Evolutionary conservation across 2,329 filamentous ascomycete genomes (phyloP).

Genomic region (Aspergillus sergii): DNA sequence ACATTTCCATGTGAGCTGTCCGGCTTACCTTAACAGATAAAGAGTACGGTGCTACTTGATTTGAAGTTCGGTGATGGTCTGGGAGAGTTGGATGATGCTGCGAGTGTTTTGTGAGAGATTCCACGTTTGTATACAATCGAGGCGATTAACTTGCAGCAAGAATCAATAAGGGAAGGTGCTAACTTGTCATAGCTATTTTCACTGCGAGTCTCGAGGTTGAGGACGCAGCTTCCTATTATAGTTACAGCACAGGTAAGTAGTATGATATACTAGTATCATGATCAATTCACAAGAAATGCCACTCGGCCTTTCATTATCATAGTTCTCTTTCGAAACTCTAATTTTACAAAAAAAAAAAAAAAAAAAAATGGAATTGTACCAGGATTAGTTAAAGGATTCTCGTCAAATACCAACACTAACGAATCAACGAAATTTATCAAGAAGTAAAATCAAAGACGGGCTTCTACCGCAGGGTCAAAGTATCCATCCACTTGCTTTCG

Average conservation of each 20-base stretch:
- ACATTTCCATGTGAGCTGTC: background rate
- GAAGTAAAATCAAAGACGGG: too few species aligned
- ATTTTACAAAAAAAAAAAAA: rapidly evolving
- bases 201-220: background rate
- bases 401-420: too few species aligned
- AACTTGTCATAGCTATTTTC: background rate
- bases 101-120: background rate
- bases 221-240: background rate
- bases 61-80: background rate
- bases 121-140: background rate
- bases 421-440: too few species aligned
- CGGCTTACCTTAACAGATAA: background rate
- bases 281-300: too few species aligned
- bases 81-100: background rate
- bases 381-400: too few species aligned
- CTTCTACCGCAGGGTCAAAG: too few species aligned
- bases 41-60: background rate
- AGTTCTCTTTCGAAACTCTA: too few species aligned
- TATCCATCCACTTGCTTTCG: too few species aligned
- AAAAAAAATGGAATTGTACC: too few species aligned
- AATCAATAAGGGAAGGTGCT: background rate
- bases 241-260: too few species aligned
- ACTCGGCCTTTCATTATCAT: too few species aligned
- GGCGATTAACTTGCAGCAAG: background rate
- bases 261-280: too few species aligned